Evolutionary conservation across 208 protist genomes (phyloP).

Genomic region (Trypanosoma scelopori): DNA sequence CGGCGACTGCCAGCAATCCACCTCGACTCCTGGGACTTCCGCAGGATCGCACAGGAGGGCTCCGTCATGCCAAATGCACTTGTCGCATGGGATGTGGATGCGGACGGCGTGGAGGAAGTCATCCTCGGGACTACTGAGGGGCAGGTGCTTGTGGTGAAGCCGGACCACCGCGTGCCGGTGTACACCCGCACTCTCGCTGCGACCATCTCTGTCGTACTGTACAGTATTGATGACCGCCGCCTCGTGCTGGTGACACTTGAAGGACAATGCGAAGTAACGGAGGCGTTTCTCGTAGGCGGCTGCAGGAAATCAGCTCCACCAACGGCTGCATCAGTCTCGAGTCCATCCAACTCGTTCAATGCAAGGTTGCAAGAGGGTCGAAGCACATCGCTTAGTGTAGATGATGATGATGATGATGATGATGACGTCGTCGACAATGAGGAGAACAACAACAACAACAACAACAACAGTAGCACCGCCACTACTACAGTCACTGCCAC

Average conservation of each 20-base stretch:
- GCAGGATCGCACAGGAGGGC: conserved; percentile 69
- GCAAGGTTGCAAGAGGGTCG: too few relatives aligned
- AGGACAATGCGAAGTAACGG: conserved; percentile 82
- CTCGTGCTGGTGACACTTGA: conserved; percentile 86
- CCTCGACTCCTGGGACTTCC: conserved; percentile 85
- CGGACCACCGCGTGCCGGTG: conserved; percentile 57
- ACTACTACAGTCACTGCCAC: background rate
- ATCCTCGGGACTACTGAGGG: conserved; percentile 87
- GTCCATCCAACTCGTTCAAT: background rate
- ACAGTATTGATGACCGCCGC: conserved; percentile 37
- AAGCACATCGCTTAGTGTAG: too few relatives aligned
- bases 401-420: too few relatives aligned
- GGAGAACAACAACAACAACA: too few relatives aligned
- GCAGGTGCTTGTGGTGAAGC: conserved; percentile 72
- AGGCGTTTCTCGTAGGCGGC: conserved; percentile 48
- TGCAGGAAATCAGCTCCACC: background rate
- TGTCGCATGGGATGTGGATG: conserved; percentile 73
- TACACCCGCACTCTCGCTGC: conserved; percentile 62
- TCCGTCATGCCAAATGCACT: conserved; percentile 85
- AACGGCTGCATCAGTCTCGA: background rate
- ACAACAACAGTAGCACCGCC: background rate
- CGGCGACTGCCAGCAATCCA: conserved; percentile 53
- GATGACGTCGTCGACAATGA: too few relatives aligned
- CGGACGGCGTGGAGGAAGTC: conserved; percentile 79
- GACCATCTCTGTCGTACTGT: conserved; percentile 86